Evolutionary conservation across 2,329 filamentous ascomycete species (phyloP).

Genomic region (Teratosphaeria destructans): DNA sequence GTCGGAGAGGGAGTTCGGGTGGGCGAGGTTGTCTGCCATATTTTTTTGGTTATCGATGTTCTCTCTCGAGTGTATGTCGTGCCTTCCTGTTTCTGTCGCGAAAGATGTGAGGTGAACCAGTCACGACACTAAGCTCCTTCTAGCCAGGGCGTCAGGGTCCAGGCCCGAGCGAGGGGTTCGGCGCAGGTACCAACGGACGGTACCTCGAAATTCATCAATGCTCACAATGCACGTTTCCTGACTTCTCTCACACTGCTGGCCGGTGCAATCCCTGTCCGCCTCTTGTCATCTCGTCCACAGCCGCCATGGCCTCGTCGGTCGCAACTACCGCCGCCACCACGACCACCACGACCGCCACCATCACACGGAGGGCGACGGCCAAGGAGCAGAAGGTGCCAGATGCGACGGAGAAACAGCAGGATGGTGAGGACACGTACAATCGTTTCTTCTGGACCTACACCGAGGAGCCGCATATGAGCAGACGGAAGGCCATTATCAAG

Average conservation of each 20-base stretch:
- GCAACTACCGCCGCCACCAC: neutral
- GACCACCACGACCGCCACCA: neutral
- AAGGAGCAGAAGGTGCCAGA: neutral
- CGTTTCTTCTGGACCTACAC: slow-evolving; percentile 97
- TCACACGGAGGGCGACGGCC: neutral
- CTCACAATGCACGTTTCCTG: neutral
- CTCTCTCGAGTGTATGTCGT: neutral
- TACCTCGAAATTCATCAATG: neutral
- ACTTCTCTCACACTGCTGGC: neutral
- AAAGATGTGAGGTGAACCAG: neutral
- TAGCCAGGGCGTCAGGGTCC: neutral
- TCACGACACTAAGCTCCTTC: neutral
- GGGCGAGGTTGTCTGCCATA: slow-evolving; percentile 1
- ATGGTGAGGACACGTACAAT: slow-evolving; percentile 3
- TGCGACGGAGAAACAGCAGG: neutral
- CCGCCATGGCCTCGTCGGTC: neutral
- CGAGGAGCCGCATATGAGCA: slow-evolving; percentile 88
- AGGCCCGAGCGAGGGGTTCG: neutral
- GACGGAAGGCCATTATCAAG: slow-evolving; percentile 91
- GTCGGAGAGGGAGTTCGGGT: neutral
- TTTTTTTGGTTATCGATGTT: neutral
- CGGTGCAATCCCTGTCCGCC: neutral
- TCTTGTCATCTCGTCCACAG: neutral
- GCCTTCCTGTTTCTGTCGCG: neutral
- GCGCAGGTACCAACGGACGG: neutral